These are phyloP conservation scores for Nigrospora osmanthi DNA, from an alignment of 2,329 filamentous ascomycete species.

Conservation along the genomic window DNA sequence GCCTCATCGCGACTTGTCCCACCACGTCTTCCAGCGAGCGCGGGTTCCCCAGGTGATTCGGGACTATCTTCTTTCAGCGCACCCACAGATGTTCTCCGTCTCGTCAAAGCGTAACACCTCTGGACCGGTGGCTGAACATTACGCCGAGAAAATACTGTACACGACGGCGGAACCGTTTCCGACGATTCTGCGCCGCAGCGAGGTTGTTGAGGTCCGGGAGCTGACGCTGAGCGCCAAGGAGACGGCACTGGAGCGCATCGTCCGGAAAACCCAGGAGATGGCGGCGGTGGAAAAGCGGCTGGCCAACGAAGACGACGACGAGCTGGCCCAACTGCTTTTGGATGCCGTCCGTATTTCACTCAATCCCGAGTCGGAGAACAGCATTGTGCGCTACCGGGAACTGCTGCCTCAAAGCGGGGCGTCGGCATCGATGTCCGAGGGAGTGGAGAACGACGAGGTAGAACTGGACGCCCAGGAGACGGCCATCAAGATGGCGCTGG, in stretches of 20 bases:
- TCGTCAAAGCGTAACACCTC: slow-evolving; percentile 64
- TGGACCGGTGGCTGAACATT: slow-evolving; percentile 64
- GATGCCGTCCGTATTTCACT: slow-evolving; percentile 74
- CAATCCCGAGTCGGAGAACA: slow-evolving; percentile 65
- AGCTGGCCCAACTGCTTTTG: slow-evolving; percentile 59
- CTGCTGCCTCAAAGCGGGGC: slow-evolving; percentile 53
- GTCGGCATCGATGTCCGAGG: slow-evolving; percentile 31
- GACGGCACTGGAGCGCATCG: slow-evolving; percentile 84
- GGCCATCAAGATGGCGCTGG: slow-evolving; percentile 74
- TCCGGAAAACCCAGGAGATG: slow-evolving; percentile 85
- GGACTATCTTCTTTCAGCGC: slow-evolving; percentile 76
- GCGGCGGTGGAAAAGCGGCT: slow-evolving; percentile 66
- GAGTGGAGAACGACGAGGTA: slow-evolving; percentile 36
- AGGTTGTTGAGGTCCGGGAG: slow-evolving; percentile 65
- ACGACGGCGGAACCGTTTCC: slow-evolving; percentile 82
- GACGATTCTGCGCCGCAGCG: slow-evolving; percentile 80
- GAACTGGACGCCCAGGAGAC: slow-evolving; percentile 58
- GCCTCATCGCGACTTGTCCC: slow-evolving; percentile 71
- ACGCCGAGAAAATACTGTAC: slow-evolving; percentile 77
- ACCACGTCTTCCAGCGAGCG: slow-evolving; percentile 83
- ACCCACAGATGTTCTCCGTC: slow-evolving; percentile 71
- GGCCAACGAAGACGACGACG: slow-evolving; percentile 64
- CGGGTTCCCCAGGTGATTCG: slow-evolving; percentile 74
- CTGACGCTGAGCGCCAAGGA: slow-evolving; percentile 67
- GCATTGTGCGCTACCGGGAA: slow-evolving; percentile 69